Evolutionary conservation across 768 basidiomycete species (phyloP).

Genomic region (Pisolithus albus): DNA sequence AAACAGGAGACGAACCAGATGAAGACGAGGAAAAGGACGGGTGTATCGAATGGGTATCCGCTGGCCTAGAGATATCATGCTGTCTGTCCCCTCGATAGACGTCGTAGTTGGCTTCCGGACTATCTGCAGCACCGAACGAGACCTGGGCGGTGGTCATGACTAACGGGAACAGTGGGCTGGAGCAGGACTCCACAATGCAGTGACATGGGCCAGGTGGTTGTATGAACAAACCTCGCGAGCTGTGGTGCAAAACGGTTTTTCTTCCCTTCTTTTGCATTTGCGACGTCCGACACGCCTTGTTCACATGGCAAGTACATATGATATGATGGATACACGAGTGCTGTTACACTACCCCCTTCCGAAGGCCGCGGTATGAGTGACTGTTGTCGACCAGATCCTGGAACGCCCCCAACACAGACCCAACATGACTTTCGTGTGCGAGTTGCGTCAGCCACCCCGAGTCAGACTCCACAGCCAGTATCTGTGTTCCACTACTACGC

Average conservation of each 20-base stretch:
- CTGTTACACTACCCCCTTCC: too few species aligned
- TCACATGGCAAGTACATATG: too few species aligned
- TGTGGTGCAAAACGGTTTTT: too few species aligned
- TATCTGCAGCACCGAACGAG: conserved; percentile 3
- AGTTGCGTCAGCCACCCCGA: conserved; percentile 16
- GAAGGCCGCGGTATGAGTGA: too few species aligned
- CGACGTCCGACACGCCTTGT: too few species aligned
- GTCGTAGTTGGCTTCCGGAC: conserved; percentile 34
- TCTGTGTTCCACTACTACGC: conserved; percentile 3
- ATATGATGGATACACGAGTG: too few species aligned
- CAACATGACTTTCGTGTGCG: conserved; percentile 19
- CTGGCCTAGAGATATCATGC: conserved; percentile 19
- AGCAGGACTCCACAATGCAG: background rate
- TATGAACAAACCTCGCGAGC: too few species aligned
- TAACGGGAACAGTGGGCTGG: background rate
- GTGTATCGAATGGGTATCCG: conserved; percentile 17
- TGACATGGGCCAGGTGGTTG: background rate
- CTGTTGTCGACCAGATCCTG: background rate
- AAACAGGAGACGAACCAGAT: conserved; percentile 31
- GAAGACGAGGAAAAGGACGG: conserved; percentile 26
- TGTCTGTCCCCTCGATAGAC: conserved; percentile 55
- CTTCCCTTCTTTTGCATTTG: too few species aligned
- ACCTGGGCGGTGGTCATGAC: background rate
- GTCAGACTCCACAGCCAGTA: too few species aligned
- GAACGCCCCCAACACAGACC: conserved; percentile 18